Conservation (phyloP, 176 grass and related monocot genomes). For the Panicum miliaceum region DNA sequence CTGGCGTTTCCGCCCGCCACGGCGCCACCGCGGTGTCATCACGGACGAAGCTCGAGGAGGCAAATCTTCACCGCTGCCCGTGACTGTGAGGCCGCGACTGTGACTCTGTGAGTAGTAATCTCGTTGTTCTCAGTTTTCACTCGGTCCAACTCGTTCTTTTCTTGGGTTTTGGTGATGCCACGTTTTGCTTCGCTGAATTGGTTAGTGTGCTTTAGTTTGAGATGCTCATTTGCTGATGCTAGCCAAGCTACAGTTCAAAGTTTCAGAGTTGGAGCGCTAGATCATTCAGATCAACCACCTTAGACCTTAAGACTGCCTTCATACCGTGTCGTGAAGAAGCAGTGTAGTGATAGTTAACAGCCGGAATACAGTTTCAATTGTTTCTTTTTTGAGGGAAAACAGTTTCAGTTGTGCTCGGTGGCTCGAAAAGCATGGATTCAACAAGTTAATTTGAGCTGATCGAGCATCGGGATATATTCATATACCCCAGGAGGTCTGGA, state of each 20-base stretch:
- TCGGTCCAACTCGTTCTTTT: not conserved
- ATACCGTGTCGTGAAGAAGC: not conserved
- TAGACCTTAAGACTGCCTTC: not conserved
- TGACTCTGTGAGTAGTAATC: constrained; percentile 11
- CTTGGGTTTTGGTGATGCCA: not conserved
- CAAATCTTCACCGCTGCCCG: not conserved
- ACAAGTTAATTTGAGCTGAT: not conserved
- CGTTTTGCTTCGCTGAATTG: not conserved
- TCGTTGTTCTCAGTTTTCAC: not conserved
- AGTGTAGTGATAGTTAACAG: not conserved
- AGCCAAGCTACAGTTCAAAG: not conserved
- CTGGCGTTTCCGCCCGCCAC: not conserved
- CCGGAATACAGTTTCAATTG: not conserved
- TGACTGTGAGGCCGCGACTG: not conserved
- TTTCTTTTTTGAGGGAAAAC: too few relatives aligned
- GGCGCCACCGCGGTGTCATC: not conserved
- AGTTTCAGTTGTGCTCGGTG: not conserved
- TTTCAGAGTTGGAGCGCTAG: not conserved
- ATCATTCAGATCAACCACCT: not conserved
- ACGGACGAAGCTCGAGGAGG: not conserved
- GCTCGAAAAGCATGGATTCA: not conserved
- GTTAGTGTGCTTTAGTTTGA: not conserved
- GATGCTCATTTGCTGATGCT: not conserved
- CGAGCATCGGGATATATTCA: not conserved
- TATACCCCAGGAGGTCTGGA: not conserved